A percentile compares a stretch with the other conserved stretches of the same genome.
These are phyloP conservation scores for Nyssa sinensis DNA, from an alignment of 148 eudicot genomes.

Conservation along the genomic window DNA sequence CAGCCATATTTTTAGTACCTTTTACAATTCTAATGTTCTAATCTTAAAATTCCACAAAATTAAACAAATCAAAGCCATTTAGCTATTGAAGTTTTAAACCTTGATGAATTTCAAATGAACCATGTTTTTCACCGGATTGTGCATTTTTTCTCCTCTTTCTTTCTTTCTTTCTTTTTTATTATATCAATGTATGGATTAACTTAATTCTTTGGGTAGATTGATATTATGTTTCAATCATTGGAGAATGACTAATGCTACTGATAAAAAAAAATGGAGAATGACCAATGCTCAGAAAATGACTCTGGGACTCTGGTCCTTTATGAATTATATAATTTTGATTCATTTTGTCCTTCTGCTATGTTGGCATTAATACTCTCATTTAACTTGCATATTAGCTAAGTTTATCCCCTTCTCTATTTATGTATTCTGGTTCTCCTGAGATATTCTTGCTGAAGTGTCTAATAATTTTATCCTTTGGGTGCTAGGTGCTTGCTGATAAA, in stretches of 20 bases:
- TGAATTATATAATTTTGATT: background rate
- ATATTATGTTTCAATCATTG: background rate
- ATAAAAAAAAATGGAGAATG: too few species aligned
- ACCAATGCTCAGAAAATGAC: background rate
- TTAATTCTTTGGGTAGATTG: background rate
- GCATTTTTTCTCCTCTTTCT: background rate
- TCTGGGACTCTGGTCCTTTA: background rate
- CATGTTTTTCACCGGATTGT: background rate
- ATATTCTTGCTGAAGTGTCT: conserved; percentile 1
- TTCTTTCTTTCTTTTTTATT: too few species aligned
- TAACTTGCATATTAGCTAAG: too few species aligned
- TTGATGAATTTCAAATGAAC: background rate
- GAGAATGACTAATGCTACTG: too few species aligned
- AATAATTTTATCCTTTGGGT: conserved; percentile 16
- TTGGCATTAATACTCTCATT: background rate
- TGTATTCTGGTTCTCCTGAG: background rate
- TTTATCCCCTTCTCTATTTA: background rate
- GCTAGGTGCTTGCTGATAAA: conserved; percentile 87
- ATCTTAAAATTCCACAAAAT: background rate
- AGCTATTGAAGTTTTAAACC: background rate
- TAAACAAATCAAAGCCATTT: background rate
- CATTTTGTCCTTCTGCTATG: conserved; percentile 1
- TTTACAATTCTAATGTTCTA: too few species aligned
- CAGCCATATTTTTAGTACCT: too few species aligned
- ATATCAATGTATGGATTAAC: background rate